phyloP scores from a whole-genome alignment of 371 early-diverging fungal species.

The Apophysomyces sp. region DNA sequence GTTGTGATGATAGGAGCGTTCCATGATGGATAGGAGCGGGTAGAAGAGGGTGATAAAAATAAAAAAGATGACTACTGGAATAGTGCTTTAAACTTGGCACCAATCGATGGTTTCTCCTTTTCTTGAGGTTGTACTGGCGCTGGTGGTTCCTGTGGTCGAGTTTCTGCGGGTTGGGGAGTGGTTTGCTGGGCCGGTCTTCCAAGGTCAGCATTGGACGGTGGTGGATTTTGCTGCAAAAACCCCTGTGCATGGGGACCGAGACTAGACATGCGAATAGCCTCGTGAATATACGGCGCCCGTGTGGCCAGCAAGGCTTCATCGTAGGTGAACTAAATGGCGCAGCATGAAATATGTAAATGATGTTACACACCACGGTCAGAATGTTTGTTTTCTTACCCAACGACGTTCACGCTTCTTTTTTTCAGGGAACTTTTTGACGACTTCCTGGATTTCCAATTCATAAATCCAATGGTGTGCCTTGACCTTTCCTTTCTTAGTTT shows the following conservation, averaged over 20 bases:
- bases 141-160: neutral
- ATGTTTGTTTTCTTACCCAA: conserved; percentile 42
- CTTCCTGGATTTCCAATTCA: conserved; percentile 57
- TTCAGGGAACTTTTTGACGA: conserved; percentile 61
- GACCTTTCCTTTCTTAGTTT: conserved; percentile 43
- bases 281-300: conserved; percentile 52
- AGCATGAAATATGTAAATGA: neutral
- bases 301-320: conserved; percentile 56
- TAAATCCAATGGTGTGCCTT: conserved; percentile 60
- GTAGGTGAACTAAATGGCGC: conserved; percentile 47
- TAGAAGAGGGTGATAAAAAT: neutral
- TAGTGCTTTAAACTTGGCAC: neutral
- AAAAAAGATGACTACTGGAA: neutral
- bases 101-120: neutral
- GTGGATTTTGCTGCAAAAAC: neutral
- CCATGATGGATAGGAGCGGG: too few relatives aligned
- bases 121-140: neutral
- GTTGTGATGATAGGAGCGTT: too few relatives aligned
- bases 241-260: conserved; percentile 17
- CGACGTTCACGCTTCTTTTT: conserved; percentile 59
- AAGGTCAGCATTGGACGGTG: neutral
- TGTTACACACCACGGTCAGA: neutral
- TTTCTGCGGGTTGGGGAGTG: neutral
- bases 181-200: neutral
- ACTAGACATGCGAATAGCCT: conserved; percentile 48